Conservation (phyloP, 441 rosid species). For the Metrosideros polymorpha region DNA sequence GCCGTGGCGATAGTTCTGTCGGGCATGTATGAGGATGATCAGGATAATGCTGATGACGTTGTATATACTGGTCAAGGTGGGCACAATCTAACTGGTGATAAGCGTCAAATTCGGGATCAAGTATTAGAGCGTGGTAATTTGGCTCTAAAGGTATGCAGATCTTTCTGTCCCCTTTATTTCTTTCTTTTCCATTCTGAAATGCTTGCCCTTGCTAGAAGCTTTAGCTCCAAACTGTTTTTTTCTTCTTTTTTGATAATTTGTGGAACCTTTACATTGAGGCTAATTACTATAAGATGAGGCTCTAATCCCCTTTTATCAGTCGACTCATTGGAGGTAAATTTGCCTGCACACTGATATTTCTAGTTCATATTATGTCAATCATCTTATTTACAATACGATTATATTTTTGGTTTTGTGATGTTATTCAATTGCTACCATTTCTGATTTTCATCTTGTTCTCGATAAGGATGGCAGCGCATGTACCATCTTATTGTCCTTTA, state of each 20-base stretch:
- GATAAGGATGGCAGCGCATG: not conserved
- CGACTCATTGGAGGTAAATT: not conserved
- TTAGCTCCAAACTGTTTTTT: not conserved
- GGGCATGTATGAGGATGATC: slow-evolving; percentile 89
- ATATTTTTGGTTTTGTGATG: not conserved
- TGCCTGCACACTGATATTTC: not conserved
- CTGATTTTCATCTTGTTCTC: not conserved
- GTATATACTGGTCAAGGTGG: slow-evolving; percentile 95
- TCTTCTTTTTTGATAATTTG: no score
- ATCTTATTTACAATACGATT: not conserved
- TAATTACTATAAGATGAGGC: not conserved
- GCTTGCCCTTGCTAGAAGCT: not conserved
- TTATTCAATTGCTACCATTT: not conserved
- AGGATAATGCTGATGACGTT: slow-evolving; percentile 77
- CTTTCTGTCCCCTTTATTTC: not conserved
- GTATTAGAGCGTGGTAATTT: slow-evolving; percentile 63
- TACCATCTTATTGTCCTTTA: not conserved
- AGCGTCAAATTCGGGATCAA: slow-evolving; percentile 75
- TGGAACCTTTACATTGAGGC: not conserved
- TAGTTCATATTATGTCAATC: not conserved
- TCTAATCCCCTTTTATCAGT: not conserved
- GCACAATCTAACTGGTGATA: slow-evolving; percentile 60
- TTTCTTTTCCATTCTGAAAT: not conserved
- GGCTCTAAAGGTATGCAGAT: slow-evolving; percentile 64
- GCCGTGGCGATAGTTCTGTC: slow-evolving; percentile 70